Base-by-base conservation (phyloP, 2,329 filamentous ascomycete genomes). In the Ilyonectria destructans region DNA sequence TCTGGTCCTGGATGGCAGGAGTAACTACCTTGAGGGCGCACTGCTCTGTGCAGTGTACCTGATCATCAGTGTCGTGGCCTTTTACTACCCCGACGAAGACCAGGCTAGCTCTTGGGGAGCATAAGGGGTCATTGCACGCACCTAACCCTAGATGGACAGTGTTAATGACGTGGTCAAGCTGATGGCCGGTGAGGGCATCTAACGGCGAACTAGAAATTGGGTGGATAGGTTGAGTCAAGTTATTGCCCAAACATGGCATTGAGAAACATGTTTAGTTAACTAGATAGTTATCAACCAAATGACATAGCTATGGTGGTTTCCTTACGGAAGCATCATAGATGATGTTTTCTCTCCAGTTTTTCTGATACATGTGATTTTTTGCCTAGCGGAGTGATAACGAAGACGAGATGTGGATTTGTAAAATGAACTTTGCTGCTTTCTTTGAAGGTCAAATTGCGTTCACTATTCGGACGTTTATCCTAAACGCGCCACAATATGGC, bases 11-110 rank as follows among this genome's bases (percentile, higher is more conserved):
- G 94, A 97, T 76, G 94, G 94, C 12, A 88, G 94, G 79, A 94
- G 91, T 79, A 97, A 97, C 78, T 97, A 96, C 75, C 88, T 97
- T 13, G 94, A 97, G 82, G 94, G 94, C 15, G 91, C 91, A 2
- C 78, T 93, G 48, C 79, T 93, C 31, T 90, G 89, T 71, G 87
- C 90, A 1, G 89, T 90, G 4, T 93, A 92, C 77, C 82, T 92
- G 57, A 92, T 93, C 67, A 92, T 93, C 71, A 86, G 85, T 1
- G 84, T 92, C 2, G 88, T 90, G 8, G 90, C 91, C 0, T 92
- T 91, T 75, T 93, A 90, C 76, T 92, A 91, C 68, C 91, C 91
- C 0, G 82, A 83, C 40, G 82, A 81, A 2, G 73, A 79, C 3
- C 83, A 89, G 15, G 83, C 85, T 5, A 89, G 84, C 64, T 77